Base-by-base conservation (phyloP, 2,329 filamentous ascomycete species). In the Myriosclerotinia scirpicola region DNA sequence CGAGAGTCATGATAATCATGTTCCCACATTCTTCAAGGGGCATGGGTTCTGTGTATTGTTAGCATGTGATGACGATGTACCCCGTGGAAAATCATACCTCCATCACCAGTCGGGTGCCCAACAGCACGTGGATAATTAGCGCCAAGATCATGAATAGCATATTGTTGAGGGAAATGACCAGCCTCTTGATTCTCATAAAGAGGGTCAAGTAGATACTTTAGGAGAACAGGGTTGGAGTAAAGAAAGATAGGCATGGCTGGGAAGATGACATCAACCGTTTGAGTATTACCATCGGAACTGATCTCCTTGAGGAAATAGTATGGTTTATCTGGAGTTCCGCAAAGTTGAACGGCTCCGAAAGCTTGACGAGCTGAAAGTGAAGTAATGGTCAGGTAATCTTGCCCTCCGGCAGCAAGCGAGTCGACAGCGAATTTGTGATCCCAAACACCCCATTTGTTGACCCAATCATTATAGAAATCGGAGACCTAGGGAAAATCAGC, bases 211-310 rank as follows among this genome's bases (percentile, higher is more conserved):
- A 87, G 70, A 58, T 87, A 82, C 69, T 82, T 83, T 56, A 90
- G 77, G 3, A 88, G 76, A 0, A 82, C 78, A 0, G 87, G 86
- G 77, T 95, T 94, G 1, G 90, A 86, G 76, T 95, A 96, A 69
- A 94, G 83, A 78, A 95, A 89, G 77, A 95, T 89, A 0, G 92
- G 91, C 76, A 90, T 90, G 0, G 91, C 85, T 0, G 92, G 92
- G 79, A 93, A 96, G 70, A 96, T 92, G 70, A 96, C 91, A 78
- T 95, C 91, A 30, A 96, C 92, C 0, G 92, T 96, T 76, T 96
- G 91, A 71, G 88, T 89, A 72, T 96, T 94, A 52, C 92, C 92
- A 75, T 96, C 89, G 4, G 90, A 94, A 69, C 90, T 92, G 73
- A 96, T 96, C 76, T 96, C 93, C 76, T 97, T 96, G 64, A 96